Percentiles rank a stretch among this genome's conserved stretches.
Evolutionary conservation across 2,329 filamentous ascomycete species (phyloP).

Genomic region (Tricladium varicosporioides): DNA sequence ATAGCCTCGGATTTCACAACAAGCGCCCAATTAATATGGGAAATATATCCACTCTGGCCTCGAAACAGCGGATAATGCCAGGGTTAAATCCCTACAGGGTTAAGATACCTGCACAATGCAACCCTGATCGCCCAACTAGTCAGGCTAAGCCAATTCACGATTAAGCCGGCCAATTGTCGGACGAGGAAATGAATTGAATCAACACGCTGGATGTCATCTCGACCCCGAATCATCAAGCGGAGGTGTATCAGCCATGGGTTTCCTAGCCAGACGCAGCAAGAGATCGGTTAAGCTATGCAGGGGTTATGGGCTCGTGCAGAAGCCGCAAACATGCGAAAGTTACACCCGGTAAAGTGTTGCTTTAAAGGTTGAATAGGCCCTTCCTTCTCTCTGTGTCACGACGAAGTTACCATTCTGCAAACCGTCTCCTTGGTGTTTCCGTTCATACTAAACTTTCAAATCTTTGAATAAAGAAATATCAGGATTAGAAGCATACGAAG

Average conservation of each 20-base stretch:
- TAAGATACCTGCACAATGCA: not conserved
- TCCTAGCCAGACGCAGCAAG: not conserved
- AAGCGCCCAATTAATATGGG: not conserved
- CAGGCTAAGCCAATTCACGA: not conserved
- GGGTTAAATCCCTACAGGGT: not conserved
- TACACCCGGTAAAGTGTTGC: constrained; percentile 2
- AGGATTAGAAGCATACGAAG: too few relatives aligned
- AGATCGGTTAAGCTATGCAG: not conserved
- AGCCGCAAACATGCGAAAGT: not conserved
- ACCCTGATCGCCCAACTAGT: not conserved
- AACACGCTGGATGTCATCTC: not conserved
- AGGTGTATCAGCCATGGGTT: not conserved
- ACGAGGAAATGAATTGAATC: not conserved
- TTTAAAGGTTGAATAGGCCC: constrained; percentile 9
- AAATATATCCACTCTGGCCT: not conserved
- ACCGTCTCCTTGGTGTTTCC: not conserved
- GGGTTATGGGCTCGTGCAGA: not conserved
- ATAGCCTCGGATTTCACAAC: not conserved
- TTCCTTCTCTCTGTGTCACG: not conserved
- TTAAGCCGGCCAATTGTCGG: not conserved
- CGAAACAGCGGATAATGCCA: not conserved
- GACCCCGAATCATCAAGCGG: not conserved
- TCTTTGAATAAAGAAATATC: not conserved
- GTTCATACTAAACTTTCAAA: not conserved
- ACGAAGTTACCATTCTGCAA: not conserved